Evolutionary conservation across 2,329 filamentous ascomycete species (phyloP), one percentile per base, ranked within the genome.

Genomic region (Anthostomella pinea): DNA sequence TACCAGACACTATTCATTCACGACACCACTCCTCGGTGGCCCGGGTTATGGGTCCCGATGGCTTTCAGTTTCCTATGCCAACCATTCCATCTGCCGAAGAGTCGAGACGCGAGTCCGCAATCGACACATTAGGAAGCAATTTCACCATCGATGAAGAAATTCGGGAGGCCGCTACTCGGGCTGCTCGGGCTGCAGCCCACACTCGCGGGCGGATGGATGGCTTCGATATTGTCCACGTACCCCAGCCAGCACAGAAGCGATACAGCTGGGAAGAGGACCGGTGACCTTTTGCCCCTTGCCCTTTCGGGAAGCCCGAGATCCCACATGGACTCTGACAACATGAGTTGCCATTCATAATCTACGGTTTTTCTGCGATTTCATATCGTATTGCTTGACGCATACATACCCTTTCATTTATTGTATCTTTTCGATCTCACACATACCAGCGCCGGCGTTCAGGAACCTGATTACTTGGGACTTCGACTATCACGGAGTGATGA

Each of bases 121-220:
- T 58, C 20, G 67, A 69, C 38, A 78, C 73, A 3, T 53, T 79
- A 6, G 74, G 75, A 14, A 79, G 75, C 52, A 76, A 79, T 39
- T 79, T 68, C 46, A 79, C 75, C 0, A 67, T 75, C 8, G 70
- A 78, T 16, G 72, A 79, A 43, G 69, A 72, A 41, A 51, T 55
- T n/a, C 54, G 57, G 18, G 30, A 46, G 30, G 34, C 48, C 14
- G 53, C 46, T 13, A 46, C 31, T 13, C 25, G 25, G 14, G 43
- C 26, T 8, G 35, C 26, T 4, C 44, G 38, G 1, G 40, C 43
- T 2, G 26, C 38, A 10, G n/a, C 21, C 10, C 13, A 35, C 15
- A 42, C 39, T 9, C 35, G 47, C n/a, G 47, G 48, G 14, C 55
- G 58, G 16, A 49, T 60, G 34, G 51, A 59, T 26, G 56, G 56